Base-by-base conservation (phyloP, 768 basidiomycete species). In the Kwoniella europaea region DNA sequence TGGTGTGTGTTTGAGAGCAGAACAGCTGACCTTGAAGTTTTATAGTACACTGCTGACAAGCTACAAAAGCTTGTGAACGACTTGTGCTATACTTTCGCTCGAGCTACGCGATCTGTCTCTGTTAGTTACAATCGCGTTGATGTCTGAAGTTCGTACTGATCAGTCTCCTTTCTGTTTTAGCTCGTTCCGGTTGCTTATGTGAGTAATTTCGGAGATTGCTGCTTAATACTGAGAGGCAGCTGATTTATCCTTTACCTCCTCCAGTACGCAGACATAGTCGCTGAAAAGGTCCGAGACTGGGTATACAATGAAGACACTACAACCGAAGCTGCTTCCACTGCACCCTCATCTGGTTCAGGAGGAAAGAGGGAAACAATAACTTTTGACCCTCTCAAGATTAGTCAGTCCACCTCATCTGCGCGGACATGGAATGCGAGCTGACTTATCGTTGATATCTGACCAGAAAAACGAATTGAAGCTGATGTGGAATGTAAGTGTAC, bases 381-480 rank as follows among this genome's bases (percentile, higher is more conserved):
- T 16, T 74, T 76, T 54, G 77, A 78, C 46, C 72, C 74, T 6
- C 57, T 76, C 24, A 65, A 67, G 53, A 58, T 78, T 20, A 57
- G 68, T 70, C 20, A 64, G 68, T 67, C 13, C 16, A 9, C 5
- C 9, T 15, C 46, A 6, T 29, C 9, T 13, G n/a, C 35, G 59
- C 20, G 53, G 53, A 10, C 16, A 27, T 68, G 53, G 24, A 18
- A 61, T 20, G 9, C 27, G 50, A 24, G 65, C 71, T 73, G 68
- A 75, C 27, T 22, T 4, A 10, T 4, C 2, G 5, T 50, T 52
- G 15, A 60, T 4, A 12, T 35, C 10, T 65, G 16, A 55, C 73
- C 73, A 79, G 77, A 71, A 44, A 73, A 73, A 65, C 65, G 77
- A 9, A 67, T 79, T 59, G 73, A 76, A 61, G 73, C 63, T 16